Evolutionary conservation across 192 early-diverging fungal genomes (phyloP), one percentile per base, ranked within the genome.

Genomic region (Backusella parvicylindrica): DNA sequence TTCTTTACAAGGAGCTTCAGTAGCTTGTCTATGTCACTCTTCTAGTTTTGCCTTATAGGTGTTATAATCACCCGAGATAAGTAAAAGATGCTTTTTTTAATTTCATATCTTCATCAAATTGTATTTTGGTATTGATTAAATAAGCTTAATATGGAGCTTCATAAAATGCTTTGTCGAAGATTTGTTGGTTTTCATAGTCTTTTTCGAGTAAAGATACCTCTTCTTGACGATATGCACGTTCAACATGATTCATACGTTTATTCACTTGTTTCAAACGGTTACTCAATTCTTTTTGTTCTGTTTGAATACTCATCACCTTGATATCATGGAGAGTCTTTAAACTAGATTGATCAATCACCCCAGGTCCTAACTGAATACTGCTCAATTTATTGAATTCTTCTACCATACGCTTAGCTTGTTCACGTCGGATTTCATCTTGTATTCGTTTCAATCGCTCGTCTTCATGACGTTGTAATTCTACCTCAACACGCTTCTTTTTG

Each of bases 101-200:
- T 71, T 85, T 81, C 73, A 97, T 82, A 38, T 91, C 93, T 33
- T 93, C 86, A 26, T 77, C 81, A 80, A 95, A 91, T 80, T 91
- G 91, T 53, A 83, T 68, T 60, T 77, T 79, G 30, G 94, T 81
- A 64, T 91, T 84, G 43, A 87, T 90, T 21, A 91, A 79, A 70
- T 90, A 87, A 36, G 89, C 91, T 80, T 90, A 89, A 73, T 85
- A 82, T 36, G 93, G 88, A 53, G 86, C 90, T 36, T 93, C 90
- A 82, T 96, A 88, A 81, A 87, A 89, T 50, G 91, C 92, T 73
- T 83, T 82, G 81, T 99, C 97, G 16, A 75, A 79, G 80, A 86
- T 86, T 82, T 93, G 94, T 84, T 99, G 96, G 38, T 87, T 85
- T 53, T 94, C 94, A 78, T 98, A 97, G 83, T 99, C 97, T 71